These are phyloP conservation scores for Leccinellum rugosiceps DNA, from an alignment of 768 basidiomycete genomes.

Conservation along the genomic window DNA sequence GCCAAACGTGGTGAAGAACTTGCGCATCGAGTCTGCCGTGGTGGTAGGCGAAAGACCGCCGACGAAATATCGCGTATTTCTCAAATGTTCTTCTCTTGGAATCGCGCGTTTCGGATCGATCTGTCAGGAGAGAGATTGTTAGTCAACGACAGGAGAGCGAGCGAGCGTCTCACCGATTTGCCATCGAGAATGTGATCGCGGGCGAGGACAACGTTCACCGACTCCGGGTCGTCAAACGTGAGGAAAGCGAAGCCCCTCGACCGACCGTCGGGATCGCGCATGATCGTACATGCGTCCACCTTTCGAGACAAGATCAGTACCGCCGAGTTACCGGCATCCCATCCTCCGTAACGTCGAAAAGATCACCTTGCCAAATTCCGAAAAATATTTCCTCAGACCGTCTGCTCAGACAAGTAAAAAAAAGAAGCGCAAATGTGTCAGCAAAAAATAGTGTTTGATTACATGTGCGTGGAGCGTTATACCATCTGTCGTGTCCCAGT, in stretches of 20 bases:
- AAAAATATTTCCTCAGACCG: conserved; percentile 68
- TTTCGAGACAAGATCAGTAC: conserved; percentile 29
- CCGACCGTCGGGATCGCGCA: conserved; percentile 73
- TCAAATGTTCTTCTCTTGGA: conserved; percentile 73
- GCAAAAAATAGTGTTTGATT: conserved; percentile 22
- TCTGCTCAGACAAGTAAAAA: conserved; percentile 39
- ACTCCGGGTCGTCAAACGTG: conserved; percentile 68
- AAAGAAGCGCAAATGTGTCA: conserved; percentile 24
- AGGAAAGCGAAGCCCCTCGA: conserved; percentile 85
- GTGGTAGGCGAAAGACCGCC: conserved; percentile 69
- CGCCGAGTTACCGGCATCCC: neutral
- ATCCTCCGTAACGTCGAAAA: conserved; percentile 5
- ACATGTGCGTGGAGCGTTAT: conserved; percentile 32
- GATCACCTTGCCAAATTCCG: conserved; percentile 71
- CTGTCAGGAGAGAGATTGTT: conserved; percentile 35
- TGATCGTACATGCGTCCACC: conserved; percentile 81
- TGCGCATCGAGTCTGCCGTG: conserved; percentile 66
- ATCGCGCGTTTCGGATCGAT: conserved; percentile 89
- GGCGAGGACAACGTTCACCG: conserved; percentile 62
- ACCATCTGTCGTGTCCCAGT: conserved; percentile 93
- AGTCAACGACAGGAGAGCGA: neutral
- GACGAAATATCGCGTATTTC: conserved; percentile 79
- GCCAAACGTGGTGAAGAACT: conserved; percentile 72
- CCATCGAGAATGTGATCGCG: conserved; percentile 74
- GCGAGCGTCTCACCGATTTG: conserved; percentile 54